phyloP scores from a whole-genome alignment of 2,329 filamentous ascomycete species.

The Botryotinia convoluta region DNA sequence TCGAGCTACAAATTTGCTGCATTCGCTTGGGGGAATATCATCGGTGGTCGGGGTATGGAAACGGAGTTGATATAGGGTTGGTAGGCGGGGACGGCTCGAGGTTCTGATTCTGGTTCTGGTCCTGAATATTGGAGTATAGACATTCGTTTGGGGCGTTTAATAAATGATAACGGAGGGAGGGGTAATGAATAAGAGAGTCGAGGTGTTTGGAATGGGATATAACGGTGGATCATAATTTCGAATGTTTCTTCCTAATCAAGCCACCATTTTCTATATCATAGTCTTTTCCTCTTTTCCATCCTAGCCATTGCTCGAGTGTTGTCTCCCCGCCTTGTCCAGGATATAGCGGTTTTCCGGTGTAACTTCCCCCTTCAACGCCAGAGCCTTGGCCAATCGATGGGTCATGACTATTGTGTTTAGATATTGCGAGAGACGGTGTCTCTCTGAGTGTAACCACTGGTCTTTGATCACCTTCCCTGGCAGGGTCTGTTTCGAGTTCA shows the following conservation, averaged over 20 bases:
- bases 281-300: slow-evolving; percentile 70
- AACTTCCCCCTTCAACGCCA: slow-evolving; percentile 66
- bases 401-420: slow-evolving; percentile 43
- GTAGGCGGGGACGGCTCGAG: neutral
- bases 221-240: slow-evolving; percentile 43
- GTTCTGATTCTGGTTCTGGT: neutral
- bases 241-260: slow-evolving; percentile 49
- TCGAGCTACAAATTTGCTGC: slow-evolving; percentile 5
- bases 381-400: slow-evolving; percentile 54
- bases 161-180: neutral
- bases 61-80: neutral
- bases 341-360: slow-evolving; percentile 55
- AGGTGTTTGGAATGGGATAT: neutral
- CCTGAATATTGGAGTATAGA: slow-evolving; percentile 12
- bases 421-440: slow-evolving; percentile 67
- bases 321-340: slow-evolving; percentile 73
- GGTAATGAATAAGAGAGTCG: neutral
- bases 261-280: slow-evolving; percentile 66
- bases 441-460: slow-evolving; percentile 65
- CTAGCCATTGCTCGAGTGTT: slow-evolving; percentile 67
- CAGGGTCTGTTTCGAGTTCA: slow-evolving; percentile 59
- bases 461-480: slow-evolving; percentile 65
- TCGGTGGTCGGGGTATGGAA: neutral
- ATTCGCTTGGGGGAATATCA: neutral
- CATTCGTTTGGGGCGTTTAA: slow-evolving; percentile 10